Evolutionary conservation across 2,329 filamentous ascomycete species (phyloP).

Genomic region (Amesomyces nigricolor): DNA sequence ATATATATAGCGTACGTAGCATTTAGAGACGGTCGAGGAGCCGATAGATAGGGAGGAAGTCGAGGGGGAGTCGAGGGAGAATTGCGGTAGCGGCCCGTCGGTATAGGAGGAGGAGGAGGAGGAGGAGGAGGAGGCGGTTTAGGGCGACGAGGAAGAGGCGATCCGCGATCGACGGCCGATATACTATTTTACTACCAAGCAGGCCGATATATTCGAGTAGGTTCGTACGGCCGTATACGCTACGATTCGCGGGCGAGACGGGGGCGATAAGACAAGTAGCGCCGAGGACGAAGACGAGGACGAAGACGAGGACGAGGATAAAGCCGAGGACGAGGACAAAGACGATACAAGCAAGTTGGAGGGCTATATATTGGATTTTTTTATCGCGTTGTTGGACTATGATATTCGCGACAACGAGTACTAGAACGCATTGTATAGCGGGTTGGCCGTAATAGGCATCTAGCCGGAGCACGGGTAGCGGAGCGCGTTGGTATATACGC

Average conservation of each 20-base stretch:
- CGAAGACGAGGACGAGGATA: too few species aligned
- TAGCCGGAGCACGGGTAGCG: neutral
- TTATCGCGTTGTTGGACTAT: conserved; percentile 6
- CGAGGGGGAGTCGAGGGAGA: too few species aligned
- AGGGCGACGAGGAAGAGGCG: neutral
- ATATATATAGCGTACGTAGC: conserved; percentile 4
- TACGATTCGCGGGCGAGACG: neutral
- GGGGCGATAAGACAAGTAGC: neutral
- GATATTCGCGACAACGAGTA: conserved; percentile 5
- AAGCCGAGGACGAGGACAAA: neutral
- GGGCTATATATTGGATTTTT: conserved; percentile 1
- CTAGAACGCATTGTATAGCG: conserved; percentile 7
- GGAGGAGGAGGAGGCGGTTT: neutral
- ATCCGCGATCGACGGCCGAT: conserved; percentile 2
- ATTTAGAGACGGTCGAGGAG: neutral
- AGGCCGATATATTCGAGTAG: neutral
- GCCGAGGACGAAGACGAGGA: too few species aligned
- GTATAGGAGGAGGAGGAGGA: neutral
- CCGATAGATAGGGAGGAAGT: neutral
- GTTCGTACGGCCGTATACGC: neutral
- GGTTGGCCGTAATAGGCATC: conserved; percentile 6
- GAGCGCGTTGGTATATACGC: conserved; percentile 3
- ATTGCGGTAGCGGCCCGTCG: too few species aligned
- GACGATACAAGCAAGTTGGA: conserved; percentile 1
- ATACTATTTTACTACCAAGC: neutral